Evolutionary conservation across 306 rosid genomes (phyloP), one percentile per base, ranked within the genome.

Genomic region (Lathyrus tuberosus): DNA sequence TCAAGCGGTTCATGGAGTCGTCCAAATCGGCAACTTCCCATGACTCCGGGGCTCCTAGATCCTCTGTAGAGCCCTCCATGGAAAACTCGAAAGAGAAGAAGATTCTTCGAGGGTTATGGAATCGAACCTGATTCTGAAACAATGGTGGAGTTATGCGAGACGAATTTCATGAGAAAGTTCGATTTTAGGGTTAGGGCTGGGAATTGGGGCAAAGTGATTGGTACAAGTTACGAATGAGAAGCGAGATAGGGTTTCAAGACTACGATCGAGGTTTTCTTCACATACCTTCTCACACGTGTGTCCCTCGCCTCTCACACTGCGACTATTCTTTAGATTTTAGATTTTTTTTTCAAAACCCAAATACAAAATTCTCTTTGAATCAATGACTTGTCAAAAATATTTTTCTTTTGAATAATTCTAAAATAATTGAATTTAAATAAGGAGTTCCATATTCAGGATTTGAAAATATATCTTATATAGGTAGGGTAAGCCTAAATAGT

Each of bases 21-120:
- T 87, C 97, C 83, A 94, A 83, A 80, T 88, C 92, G 37, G 97
- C 86, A 61, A 83, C 88, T 89, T 94, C 99, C 99, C 97, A 91
- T 69, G 97, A 85, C 70, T 91, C 96, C 18, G 97, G 99, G 78
- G 99, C 97, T 86, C 92, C 90, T 76, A 81, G 83, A 82, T 93
- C 98, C 64, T 88, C 94, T 57, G 78, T 86, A 86, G 96, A 88
- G 91, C 92, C 94, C 88, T 83, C 97, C 98, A 88, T 94, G 72
- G 86, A 77, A 35, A 48, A 62, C 53, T 17, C 28, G 62, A 44
- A 43, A 57, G 70, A 46, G 53, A 7, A 42, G 48, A 40, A 43
- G 69, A 7, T 22, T 52, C 31, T 1, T 17, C 31, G 42, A 87
- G 81, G 79, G 80, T 70, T 82, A 69, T 52, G 48, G 78, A 66